Evolutionary conservation across 2,329 filamentous ascomycete species (phyloP).

Genomic region (Colletotrichum liriopes): DNA sequence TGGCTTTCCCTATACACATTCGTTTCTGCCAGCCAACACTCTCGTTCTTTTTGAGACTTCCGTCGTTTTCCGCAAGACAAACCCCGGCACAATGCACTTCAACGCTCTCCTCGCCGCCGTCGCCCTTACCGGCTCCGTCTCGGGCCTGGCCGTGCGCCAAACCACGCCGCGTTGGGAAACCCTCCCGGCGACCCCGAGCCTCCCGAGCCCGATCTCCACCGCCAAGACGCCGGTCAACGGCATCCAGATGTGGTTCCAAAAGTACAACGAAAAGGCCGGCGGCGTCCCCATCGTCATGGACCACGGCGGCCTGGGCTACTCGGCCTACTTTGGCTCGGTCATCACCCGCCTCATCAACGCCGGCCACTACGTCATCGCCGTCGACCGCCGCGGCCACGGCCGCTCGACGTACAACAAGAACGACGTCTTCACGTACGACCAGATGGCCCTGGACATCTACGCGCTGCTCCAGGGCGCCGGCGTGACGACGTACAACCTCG

Average conservation of each 20-base stretch:
- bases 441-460: slow-evolving; percentile 55
- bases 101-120: slow-evolving; percentile 20
- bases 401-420: slow-evolving; percentile 54
- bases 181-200: slow-evolving; percentile 55
- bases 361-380: slow-evolving; percentile 56
- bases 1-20: not conserved
- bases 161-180: slow-evolving; percentile 51
- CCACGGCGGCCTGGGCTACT: slow-evolving; percentile 60
- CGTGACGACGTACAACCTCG: slow-evolving; percentile 52
- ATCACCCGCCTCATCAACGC: slow-evolving; percentile 52
- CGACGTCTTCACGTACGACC: slow-evolving; percentile 57
- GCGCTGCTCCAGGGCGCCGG: slow-evolving; percentile 51
- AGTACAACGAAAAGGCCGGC: slow-evolving; percentile 55
- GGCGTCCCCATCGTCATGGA: slow-evolving; percentile 56
- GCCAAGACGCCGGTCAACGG: slow-evolving; percentile 52
- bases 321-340: slow-evolving; percentile 58
- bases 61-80: not conserved
- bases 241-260: slow-evolving; percentile 58
- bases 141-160: slow-evolving; percentile 47
- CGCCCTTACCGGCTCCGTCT: slow-evolving; percentile 31
- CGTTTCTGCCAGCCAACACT: not conserved
- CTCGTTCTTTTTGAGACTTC: not conserved
- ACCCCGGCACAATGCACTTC: slow-evolving; percentile 26
- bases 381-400: slow-evolving; percentile 60
- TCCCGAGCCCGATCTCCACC: slow-evolving; percentile 54